Base-by-base conservation (phyloP, 2,329 filamentous ascomycete genomes). In the Salinomyces thailandicus region DNA sequence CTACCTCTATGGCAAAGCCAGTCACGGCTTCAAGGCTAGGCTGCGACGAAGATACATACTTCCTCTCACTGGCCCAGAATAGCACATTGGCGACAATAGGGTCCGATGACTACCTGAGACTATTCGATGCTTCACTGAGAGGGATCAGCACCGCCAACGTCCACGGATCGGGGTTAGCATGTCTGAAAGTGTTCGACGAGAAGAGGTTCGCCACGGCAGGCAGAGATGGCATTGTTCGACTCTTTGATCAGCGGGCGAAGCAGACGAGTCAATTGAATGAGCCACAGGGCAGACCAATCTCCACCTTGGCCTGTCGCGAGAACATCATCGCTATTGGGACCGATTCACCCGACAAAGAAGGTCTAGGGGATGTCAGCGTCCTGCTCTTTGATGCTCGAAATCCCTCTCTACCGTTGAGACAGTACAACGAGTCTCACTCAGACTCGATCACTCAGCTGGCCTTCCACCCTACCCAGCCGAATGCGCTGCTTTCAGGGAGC, bases 261-360 rank as follows among this genome's bases (percentile, higher is more conserved):
- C 38, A 44, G n/a, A 33, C 37, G 6, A 35, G 36, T 9, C 43
- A 54, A 19, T 31, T 57, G 16, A 18, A 37, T 7, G 44, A 51
- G 70, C 71, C 63, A 22, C 67, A 63, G 41, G 60, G 64, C 26
- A 62, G 66, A 4, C 62, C 77, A 8, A 68, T 89, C 12, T 64
- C 80, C 9, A 79, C 81, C 11, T 62, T 89, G 32, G 78, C 79
- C 1, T 69, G 77, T 45, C 72, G 69, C 32, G 58, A 69, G 11
- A 72, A 77, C 47, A 68, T 75, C 3, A 62, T 89, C 13, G 81
- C 78, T 15, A 75, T 77, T 5, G 84, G 84, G 19, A 85, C 82
- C 1, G 84, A 89, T 51, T 58, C 52, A 39, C 47, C 48, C 3
- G n/a, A n/a, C n/a, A 58, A 57, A 28, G 58, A 61, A 37, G 58